Evolutionary conservation across 2,329 filamentous ascomycete genomes (phyloP), one percentile per base, ranked within the genome.

Genomic region (Pseudogymnoascus sp.): DNA sequence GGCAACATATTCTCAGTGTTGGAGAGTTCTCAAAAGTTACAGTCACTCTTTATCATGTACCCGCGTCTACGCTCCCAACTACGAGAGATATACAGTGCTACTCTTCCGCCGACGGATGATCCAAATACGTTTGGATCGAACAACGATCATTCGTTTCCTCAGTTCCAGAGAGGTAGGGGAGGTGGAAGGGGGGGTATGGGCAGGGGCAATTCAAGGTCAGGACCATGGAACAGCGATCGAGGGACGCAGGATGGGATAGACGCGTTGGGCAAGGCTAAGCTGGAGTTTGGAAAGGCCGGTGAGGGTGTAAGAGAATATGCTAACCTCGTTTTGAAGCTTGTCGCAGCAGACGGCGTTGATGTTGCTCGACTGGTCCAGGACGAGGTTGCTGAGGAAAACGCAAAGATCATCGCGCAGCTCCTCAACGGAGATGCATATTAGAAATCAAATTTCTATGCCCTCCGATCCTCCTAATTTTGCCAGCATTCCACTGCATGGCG

Each of bases 261-360:
- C 18, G 80, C 79, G 12, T 74, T 88, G 64, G 79, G 80, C 43
- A 77, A 73, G 62, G 80, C 82, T 36, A 77, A 82, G 63, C 75
- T 76, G 34, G 77, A 78, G 31, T 77, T 79, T 1, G 78, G 80
- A n/a, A 79, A 81, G 67, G 81, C 81, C 63, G 84, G 84, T 31
- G 83, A 87, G 67, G 85, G 78, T 3, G 76, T 88, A 31, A 76
- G 81, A 61, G 85, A 87, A 72, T 88, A 85, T 69, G 82, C 80
- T 56, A 82, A 84, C 65, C 74, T 87, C 21, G 78, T 88, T 16
- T 69, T 81, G 59, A 76, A 80, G 63, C 72, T 85, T 36, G 75
- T 85, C 21, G 74, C 74, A 7, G 65, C 68, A 8, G 70, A 70
- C 12, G 66, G 62, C 1, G 59, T 62, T 3, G 74, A 78, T 25